These are phyloP conservation scores for Symmetrospora coprosmae DNA, from an alignment of 768 basidiomycete genomes.

Conservation along the genomic window DNA sequence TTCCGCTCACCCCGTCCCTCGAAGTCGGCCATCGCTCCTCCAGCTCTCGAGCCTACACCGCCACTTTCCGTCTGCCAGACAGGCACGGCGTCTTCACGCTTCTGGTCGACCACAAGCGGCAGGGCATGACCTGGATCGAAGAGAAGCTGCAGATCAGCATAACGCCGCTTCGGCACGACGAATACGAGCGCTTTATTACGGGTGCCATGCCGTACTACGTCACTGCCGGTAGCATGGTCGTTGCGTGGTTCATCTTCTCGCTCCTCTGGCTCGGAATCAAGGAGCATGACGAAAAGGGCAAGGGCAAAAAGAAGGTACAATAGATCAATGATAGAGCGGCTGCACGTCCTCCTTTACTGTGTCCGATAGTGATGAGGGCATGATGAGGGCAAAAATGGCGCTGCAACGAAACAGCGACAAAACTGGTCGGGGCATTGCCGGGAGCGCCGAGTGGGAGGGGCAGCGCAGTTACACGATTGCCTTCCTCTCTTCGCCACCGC, in stretches of 20 bases:
- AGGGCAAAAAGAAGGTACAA: neutral
- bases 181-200: conserved; percentile 83
- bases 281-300: neutral
- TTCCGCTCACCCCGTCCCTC: conserved; percentile 52
- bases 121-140: conserved; percentile 67
- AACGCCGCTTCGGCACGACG: conserved; percentile 85
- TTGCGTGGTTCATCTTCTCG: conserved; percentile 72
- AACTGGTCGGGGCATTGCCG: too few species aligned
- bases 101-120: conserved; percentile 73
- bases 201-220: conserved; percentile 94
- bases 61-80: conserved; percentile 81
- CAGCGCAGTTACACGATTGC: too few species aligned
- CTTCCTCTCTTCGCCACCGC: too few species aligned
- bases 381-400: too few species aligned
- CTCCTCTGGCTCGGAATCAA: conserved; percentile 53
- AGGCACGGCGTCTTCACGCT: conserved; percentile 98
- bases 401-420: too few species aligned
- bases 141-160: conserved; percentile 65
- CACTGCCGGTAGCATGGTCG: conserved; percentile 74
- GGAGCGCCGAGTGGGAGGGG: too few species aligned
- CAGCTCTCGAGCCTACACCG: conserved; percentile 45
- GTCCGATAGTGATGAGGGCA: too few species aligned
- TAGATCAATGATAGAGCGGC: too few species aligned
- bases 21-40: conserved; percentile 32
- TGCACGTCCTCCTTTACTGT: too few species aligned